Evolutionary conservation across 2,329 filamentous ascomycete species (phyloP), one percentile per base, ranked within the genome.

Genomic region (Pseudogymnoascus sp.): DNA sequence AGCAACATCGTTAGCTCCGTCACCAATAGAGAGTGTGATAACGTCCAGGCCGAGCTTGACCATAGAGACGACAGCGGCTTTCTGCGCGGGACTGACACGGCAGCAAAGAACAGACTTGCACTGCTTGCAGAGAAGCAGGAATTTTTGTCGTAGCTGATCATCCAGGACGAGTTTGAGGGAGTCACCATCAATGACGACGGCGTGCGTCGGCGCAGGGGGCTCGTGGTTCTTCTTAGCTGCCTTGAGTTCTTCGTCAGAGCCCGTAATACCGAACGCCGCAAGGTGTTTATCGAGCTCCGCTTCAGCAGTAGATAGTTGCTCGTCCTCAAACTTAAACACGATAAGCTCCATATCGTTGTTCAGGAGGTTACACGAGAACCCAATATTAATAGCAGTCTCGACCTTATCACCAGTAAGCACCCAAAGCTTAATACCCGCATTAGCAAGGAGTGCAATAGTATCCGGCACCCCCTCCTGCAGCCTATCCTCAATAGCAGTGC

Each of bases 381-480:
- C 94, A 73, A 99, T 99, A 78, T 99, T 99, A 84, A 99, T 99
- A 63, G 94, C 94, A 25, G 94, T 99, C 77, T 99, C 94, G 28
- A 97, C 93, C 77, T 97, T 99, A 81, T 99, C 94, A 67, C 94
- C 94, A 12, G 94, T 99, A 67, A 99, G 79, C 61, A 99, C 94
- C 94, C 94, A 99, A 7, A 99, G 84, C 77, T 99, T 99, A 76
- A 99, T 97, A 74, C 94, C 94, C 62, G 94, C 94, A 71, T 92
- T 85, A 31, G 89, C 93, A 61, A 99, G 85, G 53, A 99, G 79
- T 59, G 89, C 90, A 70, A 99, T 99, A 0, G 94, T 93, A 73
- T 97, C 94, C 4, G 94, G 94, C 2, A 99, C 94, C 64, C 93
- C 94, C 69, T 99, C 94, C 76, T 99, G 94, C 33, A 99, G 81